Evolutionary conservation across 2,329 filamentous ascomycete genomes (phyloP).

Genomic region (Dactylonectria macrodidyma): DNA sequence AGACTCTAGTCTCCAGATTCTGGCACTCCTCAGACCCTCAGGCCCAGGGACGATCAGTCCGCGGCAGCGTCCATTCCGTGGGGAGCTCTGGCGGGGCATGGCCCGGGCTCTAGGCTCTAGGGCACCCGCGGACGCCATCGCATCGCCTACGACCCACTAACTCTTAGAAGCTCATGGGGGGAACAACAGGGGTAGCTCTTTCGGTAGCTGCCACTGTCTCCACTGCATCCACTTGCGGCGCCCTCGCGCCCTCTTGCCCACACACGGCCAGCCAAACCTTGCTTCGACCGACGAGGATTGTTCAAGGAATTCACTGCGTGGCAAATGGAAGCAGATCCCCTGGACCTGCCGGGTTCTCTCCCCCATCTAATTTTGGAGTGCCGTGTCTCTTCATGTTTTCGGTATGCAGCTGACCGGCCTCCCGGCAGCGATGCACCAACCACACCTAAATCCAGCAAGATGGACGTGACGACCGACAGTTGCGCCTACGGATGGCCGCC

Average conservation of each 20-base stretch:
- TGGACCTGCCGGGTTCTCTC: constrained; percentile 29
- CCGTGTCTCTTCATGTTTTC: constrained; percentile 35
- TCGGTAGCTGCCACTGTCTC: constrained; percentile 35
- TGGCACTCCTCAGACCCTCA: constrained; percentile 9
- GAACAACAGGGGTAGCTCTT: constrained; percentile 44
- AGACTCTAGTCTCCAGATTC: not conserved
- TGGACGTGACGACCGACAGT: constrained; percentile 1
- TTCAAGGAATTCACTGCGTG: constrained; percentile 29
- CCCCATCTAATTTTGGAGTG: constrained; percentile 39
- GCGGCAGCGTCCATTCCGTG: constrained; percentile 39
- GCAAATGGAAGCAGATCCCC: constrained; percentile 28
- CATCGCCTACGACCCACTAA: constrained; percentile 28
- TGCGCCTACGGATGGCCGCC: constrained; percentile 2
- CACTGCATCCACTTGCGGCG: constrained; percentile 32
- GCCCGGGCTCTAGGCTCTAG: constrained; percentile 30
- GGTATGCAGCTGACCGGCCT: constrained; percentile 39
- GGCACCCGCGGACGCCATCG: constrained; percentile 31
- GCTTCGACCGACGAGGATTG: constrained; percentile 20
- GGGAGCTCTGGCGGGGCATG: constrained; percentile 47
- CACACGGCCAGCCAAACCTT: constrained; percentile 20
- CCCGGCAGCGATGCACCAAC: constrained; percentile 34
- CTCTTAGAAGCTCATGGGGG: constrained; percentile 36
- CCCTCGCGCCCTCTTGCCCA: constrained; percentile 5
- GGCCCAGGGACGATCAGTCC: constrained; percentile 39
- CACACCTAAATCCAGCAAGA: constrained; percentile 23